Conservation (phyloP, 2,329 filamentous ascomycete species). For the Samsoniella hepiali region DNA sequence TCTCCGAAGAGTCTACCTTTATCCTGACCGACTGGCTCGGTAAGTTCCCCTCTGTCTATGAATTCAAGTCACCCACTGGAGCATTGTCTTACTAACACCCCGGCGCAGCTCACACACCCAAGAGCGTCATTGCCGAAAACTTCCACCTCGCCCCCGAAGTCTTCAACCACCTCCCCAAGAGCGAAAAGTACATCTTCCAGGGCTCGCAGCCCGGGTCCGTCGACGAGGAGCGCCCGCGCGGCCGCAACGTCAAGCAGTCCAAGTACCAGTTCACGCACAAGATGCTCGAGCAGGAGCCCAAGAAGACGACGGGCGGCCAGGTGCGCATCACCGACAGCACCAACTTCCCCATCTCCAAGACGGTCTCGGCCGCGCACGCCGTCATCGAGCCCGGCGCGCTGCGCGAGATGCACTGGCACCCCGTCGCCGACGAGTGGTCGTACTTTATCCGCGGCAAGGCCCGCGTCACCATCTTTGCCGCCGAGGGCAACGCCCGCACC, state of each 20-base stretch:
- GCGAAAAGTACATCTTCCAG: constrained; percentile 76
- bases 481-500: constrained; percentile 65
- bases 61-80: constrained; percentile 20
- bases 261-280: constrained; percentile 67
- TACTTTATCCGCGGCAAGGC: constrained; percentile 73
- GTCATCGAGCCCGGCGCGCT: constrained; percentile 68
- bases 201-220: constrained; percentile 63
- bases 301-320: constrained; percentile 63
- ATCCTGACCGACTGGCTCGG: constrained; percentile 70
- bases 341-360: constrained; percentile 72
- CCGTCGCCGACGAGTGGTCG: constrained; percentile 75
- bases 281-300: constrained; percentile 66
- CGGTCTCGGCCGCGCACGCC: constrained; percentile 69
- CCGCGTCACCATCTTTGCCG: constrained; percentile 70
- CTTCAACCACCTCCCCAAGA: constrained; percentile 63
- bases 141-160: constrained; percentile 69
- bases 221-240: constrained; percentile 59
- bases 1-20: constrained; percentile 65
- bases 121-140: constrained; percentile 69
- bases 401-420: constrained; percentile 82
- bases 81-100: constrained; percentile 23
- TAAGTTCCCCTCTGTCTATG: constrained; percentile 30
- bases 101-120: constrained; percentile 59
- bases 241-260: constrained; percentile 62
- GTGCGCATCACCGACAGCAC: constrained; percentile 73